Conservation (phyloP, 306 rosid genomes). For the Cucurbita moschata region DNA sequence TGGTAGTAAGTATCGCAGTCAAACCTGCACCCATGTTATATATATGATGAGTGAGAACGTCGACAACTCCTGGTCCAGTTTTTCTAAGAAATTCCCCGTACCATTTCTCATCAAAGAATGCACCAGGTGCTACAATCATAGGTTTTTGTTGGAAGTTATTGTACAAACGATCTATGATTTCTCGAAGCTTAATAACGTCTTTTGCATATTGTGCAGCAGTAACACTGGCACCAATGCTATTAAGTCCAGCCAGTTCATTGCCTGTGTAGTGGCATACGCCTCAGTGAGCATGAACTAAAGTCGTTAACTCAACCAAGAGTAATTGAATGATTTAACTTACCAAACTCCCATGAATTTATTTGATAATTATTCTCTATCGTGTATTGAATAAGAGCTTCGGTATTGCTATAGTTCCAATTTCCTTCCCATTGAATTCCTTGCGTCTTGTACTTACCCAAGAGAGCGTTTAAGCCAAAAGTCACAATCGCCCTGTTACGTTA, state of each 20-base stretch:
- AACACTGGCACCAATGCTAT: too few relatives aligned
- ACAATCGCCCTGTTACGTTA: constrained; percentile 29
- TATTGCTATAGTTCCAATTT: constrained; percentile 6
- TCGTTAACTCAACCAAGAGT: background rate
- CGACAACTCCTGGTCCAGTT: background rate
- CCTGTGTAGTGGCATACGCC: constrained; percentile 73
- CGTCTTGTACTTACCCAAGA: constrained; percentile 41
- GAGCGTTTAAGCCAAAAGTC: constrained; percentile 81
- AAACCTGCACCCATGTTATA: too few relatives aligned
- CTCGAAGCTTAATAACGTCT: too few relatives aligned
- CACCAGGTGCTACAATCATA: background rate
- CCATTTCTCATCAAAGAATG: background rate
- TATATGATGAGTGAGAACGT: too few relatives aligned
- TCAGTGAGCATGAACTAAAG: background rate
- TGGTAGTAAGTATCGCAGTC: background rate
- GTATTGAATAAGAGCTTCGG: constrained; percentile 35
- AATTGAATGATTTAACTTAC: constrained; percentile 8
- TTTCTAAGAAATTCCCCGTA: background rate
- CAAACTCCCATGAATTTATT: constrained; percentile 83
- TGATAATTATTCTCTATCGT: constrained; percentile 47
- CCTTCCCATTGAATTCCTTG: constrained; percentile 43
- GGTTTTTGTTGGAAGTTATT: too few relatives aligned
- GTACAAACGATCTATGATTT: too few relatives aligned
- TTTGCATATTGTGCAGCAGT: too few relatives aligned
- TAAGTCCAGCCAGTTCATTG: background rate